Evolutionary conservation across 225 moss, liverwort and hornwort genomes (phyloP), one percentile per base, ranked within the genome.

Genomic region (Pseudisothecium myosuroides): DNA sequence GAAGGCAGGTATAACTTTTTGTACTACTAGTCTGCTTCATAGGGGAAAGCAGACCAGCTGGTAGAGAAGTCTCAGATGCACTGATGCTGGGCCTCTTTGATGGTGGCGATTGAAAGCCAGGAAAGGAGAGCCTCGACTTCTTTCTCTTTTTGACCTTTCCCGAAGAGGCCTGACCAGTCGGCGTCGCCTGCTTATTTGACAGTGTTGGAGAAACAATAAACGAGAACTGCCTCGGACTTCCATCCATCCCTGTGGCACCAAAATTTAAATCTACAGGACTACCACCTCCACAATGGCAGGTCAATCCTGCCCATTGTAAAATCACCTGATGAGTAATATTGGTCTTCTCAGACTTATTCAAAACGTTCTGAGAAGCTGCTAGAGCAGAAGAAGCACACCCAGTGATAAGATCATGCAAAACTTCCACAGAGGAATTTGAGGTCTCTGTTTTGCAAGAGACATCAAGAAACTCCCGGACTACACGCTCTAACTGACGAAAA

Each of bases 301-400:
- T 95, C 89, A 91, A 86, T 80, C 93, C 94, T 90, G 92, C 93
- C 92, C 93, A 92, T 74, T 94, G 92, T 62, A 94, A 82, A 86
- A 95, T 93, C 34, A 94, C 92, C 55, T 95, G 94, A 90, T 86
- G 92, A 68, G 94, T 88, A 78, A 91, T 93, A 87, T 92, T 95
- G 64, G 92, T 94, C 89, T 90, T 94, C 89, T 93, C 92, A 89
- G 91, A 92, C 87, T 90, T 94, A 74, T 87, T 89, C 87, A 95
- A 71, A 54, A 94, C 90, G 74, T 90, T 93, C 81, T 93, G 94
- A 66, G 93, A 94, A 71, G 93, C 93, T 85, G 94, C 91, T 58
- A 95, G 85, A 73, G 87, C 94, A 87, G 93, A 90, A 59, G 93
- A 90, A 74, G 94, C 94, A 91, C 94, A 94, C 50, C 92, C 87